Base-by-base conservation (phyloP, 129 eudicot genomes). In the Cynara cardunculus region DNA sequence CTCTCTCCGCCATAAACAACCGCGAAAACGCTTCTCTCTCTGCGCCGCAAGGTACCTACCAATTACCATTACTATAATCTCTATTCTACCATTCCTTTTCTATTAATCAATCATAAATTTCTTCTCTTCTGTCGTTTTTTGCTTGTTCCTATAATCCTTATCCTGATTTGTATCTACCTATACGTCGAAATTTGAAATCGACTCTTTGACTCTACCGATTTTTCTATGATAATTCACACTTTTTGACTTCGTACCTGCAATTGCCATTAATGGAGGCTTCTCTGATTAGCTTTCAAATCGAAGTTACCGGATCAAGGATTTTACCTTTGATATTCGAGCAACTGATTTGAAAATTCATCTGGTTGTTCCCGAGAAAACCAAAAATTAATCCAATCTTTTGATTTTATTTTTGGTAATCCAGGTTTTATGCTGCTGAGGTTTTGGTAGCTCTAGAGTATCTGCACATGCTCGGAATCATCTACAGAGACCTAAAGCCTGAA, bases 381-480 rank as follows among this genome's bases (percentile, higher is more conserved):
- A 0, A 56, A 56, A 56, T 5, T 56, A 56, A 56, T 56, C 65
- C 22, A 56, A 56, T 56, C 65, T 37, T 73, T 69, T 72, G 64
- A 30, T 71, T 73, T 39, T 24, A 10, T 11, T 61, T 67, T 21
- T 39, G 74, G 37, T 26, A 12, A 61, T 78, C 39, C 87, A 94
- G 98, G 91, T 94, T 94, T 82, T 94, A 94, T 81, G 97, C 98
- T 67, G 98, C 98, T 21, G 98, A 94, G 86, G 98, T 92, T 0
- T 41, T 94, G 89, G 98, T 94, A 37, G 98, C 97, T 6, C 30
- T 94, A 64, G 98, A 92, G 78, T 94, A 94, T 69, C 88, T 94
- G 18, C 98, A 94, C 80, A 90, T 94, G 98, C 80, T 94, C 76
- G 98, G 98, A 27, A 92, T 94, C 82, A 90, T 94, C 53, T 94